Percentiles rank a stretch among this genome's conserved stretches.
Evolutionary conservation across 495 filamentous ascomycete species (phyloP).

Genomic region (Copromyces sp.): DNA sequence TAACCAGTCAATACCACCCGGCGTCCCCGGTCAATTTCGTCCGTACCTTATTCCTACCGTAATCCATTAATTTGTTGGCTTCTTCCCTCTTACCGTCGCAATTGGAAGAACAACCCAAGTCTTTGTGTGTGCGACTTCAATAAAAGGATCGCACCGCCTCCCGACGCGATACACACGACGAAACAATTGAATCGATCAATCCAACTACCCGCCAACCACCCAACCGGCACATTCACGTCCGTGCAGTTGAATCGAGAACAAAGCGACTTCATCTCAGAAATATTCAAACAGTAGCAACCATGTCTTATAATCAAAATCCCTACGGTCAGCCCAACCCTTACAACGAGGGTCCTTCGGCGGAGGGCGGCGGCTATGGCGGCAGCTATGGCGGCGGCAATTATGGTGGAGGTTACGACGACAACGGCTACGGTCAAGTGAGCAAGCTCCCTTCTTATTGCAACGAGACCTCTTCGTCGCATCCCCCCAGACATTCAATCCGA

Average conservation of each 20-base stretch:
- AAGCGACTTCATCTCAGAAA: background rate
- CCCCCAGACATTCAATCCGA: background rate
- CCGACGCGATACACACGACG: background rate
- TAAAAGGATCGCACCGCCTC: background rate
- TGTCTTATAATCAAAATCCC: slow-evolving; percentile 33
- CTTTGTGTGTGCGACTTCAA: background rate
- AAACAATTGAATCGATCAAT: background rate
- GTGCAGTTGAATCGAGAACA: background rate
- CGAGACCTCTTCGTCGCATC: background rate
- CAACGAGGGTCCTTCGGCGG: slow-evolving; percentile 31
- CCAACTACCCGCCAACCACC: background rate
- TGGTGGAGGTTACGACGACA: background rate
- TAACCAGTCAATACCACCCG: background rate
- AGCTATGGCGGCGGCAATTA: background rate
- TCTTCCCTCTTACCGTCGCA: background rate
- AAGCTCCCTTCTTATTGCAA: background rate
- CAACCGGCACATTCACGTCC: background rate
- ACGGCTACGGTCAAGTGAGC: slow-evolving; percentile 21
- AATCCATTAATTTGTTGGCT: background rate
- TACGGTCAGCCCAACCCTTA: slow-evolving; percentile 29
- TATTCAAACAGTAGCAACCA: slow-evolving; percentile 15
- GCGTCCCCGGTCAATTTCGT: background rate
- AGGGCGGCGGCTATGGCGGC: slow-evolving; percentile 41
- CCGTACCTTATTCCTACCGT: background rate
- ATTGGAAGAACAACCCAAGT: background rate